Percentiles rank a stretch among this genome's conserved stretches.
Evolutionary conservation across 768 basidiomycete species (phyloP).

Genomic region (Tylopilus intermedius): DNA sequence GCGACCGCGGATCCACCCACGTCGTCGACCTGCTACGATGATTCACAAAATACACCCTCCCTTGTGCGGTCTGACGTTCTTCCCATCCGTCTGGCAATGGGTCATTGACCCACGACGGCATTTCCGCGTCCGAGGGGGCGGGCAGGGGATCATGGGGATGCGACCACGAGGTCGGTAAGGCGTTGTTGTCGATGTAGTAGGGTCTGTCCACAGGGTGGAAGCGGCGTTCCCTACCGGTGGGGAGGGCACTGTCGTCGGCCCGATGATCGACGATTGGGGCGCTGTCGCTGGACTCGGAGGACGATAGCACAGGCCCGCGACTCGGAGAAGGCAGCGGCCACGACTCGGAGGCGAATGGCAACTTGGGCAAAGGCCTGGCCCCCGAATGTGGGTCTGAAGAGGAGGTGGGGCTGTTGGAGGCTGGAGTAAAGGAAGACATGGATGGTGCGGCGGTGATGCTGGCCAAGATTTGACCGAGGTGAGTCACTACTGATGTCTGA

Average conservation of each 20-base stretch:
- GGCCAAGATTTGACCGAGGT: no score
- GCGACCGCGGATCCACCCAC: background rate
- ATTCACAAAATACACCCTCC: background rate
- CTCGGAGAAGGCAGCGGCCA: no score
- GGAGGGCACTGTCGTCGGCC: background rate
- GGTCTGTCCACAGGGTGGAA: constrained; percentile 10
- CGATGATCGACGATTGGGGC: no score
- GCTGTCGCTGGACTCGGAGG: no score
- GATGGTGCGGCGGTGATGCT: no score
- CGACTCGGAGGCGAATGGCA: no score
- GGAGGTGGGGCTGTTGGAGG: no score
- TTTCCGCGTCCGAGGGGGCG: background rate
- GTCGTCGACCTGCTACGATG: background rate
- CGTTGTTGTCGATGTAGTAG: constrained; percentile 34
- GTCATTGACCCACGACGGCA: constrained; percentile 42
- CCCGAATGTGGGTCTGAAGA: no score
- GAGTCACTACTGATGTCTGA: no score
- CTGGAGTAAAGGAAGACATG: no score
- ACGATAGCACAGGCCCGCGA: no score
- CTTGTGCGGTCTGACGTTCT: background rate
- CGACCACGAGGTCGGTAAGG: background rate
- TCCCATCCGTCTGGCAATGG: constrained; percentile 89
- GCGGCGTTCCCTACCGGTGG: background rate
- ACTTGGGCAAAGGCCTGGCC: no score
- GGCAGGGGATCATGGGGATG: background rate